Conservation (phyloP, 495 filamentous ascomycete genomes). For the Aspergillus asperescens region DNA sequence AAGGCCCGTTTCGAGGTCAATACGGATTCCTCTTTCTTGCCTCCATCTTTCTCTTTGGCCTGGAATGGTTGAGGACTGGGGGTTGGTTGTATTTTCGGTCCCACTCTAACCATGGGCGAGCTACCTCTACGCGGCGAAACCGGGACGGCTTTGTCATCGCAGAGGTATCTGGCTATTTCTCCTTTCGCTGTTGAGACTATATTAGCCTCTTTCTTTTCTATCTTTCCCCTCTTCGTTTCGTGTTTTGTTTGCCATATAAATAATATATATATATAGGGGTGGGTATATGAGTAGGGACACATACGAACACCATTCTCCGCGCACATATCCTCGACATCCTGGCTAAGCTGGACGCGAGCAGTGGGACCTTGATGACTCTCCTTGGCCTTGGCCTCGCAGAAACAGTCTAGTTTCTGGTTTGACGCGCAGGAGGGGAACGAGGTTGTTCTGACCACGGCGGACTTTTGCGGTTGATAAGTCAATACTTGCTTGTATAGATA, state of each 20-base stretch:
- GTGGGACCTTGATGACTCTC: background rate
- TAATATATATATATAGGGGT: background rate
- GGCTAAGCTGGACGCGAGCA: background rate
- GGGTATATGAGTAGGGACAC: background rate
- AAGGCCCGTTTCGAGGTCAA: no score
- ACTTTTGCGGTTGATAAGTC: constrained; percentile 6
- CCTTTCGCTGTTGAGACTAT: background rate
- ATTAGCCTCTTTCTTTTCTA: background rate
- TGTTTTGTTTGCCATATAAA: background rate
- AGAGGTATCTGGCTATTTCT: constrained; percentile 10
- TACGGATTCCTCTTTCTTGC: no score
- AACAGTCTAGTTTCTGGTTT: constrained; percentile 13
- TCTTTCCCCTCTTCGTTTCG: no score
- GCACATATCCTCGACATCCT: constrained; percentile 2
- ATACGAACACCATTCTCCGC: constrained; percentile 13
- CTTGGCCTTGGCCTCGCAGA: constrained; percentile 6
- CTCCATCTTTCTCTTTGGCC: no score
- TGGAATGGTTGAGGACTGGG: no score
- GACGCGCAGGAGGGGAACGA: constrained; percentile 9
- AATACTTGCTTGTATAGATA: background rate
- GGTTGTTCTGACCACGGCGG: constrained; percentile 7
- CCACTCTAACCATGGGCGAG: constrained; percentile 5
- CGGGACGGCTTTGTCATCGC: constrained; percentile 8
- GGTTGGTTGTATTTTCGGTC: background rate
- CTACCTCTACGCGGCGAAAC: constrained; percentile 10